A percentile compares a stretch with the other conserved stretches of the same genome.
Conservation (phyloP, 306 rosid species). For the Canavalia ensiformis region DNA sequence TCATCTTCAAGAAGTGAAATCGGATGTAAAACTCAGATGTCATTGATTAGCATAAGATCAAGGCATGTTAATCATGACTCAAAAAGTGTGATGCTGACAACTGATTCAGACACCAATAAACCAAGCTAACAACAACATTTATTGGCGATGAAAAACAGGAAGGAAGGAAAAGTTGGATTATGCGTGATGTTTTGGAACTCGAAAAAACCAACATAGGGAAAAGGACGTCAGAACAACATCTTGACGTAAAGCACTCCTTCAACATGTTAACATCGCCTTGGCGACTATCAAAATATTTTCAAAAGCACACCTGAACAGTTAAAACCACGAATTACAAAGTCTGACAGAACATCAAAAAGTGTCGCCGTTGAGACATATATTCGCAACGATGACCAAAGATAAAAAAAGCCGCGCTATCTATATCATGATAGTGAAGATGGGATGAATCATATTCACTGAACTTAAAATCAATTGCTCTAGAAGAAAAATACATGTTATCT, state of each 20-base stretch:
- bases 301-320: too few relatives aligned
- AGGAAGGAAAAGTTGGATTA: not conserved
- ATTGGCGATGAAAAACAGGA: not conserved
- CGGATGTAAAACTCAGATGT: too few relatives aligned
- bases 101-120: not conserved
- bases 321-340: too few relatives aligned
- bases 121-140: not conserved
- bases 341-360: too few relatives aligned
- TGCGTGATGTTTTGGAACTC: too few relatives aligned
- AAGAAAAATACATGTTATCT: not conserved
- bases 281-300: too few relatives aligned
- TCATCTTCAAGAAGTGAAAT: too few relatives aligned
- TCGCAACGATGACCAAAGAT: too few relatives aligned
- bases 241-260: too few relatives aligned
- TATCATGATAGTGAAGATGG: constrained; percentile 94
- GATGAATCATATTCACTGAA: constrained; percentile 95
- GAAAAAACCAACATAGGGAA: constrained; percentile 7
- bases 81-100: not conserved
- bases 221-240: constrained; percentile 9
- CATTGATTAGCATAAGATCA: too few relatives aligned
- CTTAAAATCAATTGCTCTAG: constrained; percentile 93
- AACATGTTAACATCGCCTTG: too few relatives aligned
- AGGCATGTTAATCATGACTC: constrained; percentile 10
- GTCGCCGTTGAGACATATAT: not conserved
- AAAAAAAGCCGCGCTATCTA: constrained; percentile 51